Percentiles rank a stretch among this genome's conserved stretches.
phyloP scores from a whole-genome alignment of 2,329 filamentous ascomycete species.

The Zymoseptoria brevis region DNA sequence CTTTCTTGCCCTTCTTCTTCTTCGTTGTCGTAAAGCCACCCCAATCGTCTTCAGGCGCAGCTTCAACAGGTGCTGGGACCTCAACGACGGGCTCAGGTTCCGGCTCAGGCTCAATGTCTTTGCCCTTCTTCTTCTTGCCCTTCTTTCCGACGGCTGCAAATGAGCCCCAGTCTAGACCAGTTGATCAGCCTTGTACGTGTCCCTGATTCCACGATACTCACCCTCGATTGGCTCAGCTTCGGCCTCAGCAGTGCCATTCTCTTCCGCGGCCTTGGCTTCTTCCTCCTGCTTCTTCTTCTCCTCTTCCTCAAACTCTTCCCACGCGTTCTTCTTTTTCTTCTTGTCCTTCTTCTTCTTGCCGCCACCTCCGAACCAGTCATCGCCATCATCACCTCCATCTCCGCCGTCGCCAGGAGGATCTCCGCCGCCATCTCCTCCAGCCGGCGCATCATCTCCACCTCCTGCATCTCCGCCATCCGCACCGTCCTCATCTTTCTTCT shows the following conservation, averaged over 20 bases:
- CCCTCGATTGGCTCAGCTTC: slow-evolving; percentile 23
- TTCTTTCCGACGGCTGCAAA: slow-evolving; percentile 31
- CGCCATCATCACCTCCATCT: slow-evolving; percentile 31
- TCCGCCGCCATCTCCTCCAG: slow-evolving; percentile 19
- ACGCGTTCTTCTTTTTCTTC: slow-evolving; percentile 34
- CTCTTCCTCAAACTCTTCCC: slow-evolving; percentile 30
- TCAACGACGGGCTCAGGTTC: slow-evolving; percentile 11
- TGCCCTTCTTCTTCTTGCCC: slow-evolving; percentile 17
- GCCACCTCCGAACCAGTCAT: slow-evolving; percentile 24
- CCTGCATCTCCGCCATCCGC: slow-evolving; percentile 28
- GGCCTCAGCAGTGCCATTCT: slow-evolving; percentile 21
- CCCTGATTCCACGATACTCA: background rate
- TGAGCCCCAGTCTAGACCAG: slow-evolving; percentile 30
- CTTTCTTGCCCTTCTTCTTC: slow-evolving; percentile 20
- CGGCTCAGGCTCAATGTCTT: slow-evolving; percentile 14
- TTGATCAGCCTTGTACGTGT: background rate
- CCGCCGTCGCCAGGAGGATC: slow-evolving; percentile 24
- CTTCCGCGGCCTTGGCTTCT: slow-evolving; percentile 30
- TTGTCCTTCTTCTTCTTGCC: slow-evolving; percentile 33
- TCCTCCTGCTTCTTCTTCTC: slow-evolving; percentile 32
- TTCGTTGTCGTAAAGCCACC: slow-evolving; percentile 33
- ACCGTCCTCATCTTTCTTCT: slow-evolving; percentile 30
- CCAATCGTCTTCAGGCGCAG: slow-evolving; percentile 20
- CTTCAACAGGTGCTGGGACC: slow-evolving; percentile 6
- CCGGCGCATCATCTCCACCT: slow-evolving; percentile 28